Evolutionary conservation across 148 eudicot species (phyloP).

Genomic region (Rhododendron simsii): DNA sequence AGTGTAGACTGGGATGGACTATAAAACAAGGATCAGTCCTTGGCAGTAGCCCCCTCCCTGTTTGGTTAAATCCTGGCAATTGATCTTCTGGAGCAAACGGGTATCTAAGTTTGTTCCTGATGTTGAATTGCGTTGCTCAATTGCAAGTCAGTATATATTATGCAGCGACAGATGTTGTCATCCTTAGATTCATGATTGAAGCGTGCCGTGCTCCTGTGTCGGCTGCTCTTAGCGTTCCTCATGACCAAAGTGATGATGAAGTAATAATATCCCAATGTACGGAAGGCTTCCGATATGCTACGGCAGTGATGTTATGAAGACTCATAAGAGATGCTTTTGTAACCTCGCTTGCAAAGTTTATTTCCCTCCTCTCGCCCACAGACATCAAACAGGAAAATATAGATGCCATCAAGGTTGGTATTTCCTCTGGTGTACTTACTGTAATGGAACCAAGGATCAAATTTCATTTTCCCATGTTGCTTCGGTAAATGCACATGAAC

Average conservation of each 20-base stretch:
- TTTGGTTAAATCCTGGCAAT: neutral
- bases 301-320: conserved; percentile 98
- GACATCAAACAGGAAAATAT: conserved; percentile 95
- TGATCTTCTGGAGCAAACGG: neutral
- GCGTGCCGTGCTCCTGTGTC: conserved; percentile 99
- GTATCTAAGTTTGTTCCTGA: conserved; percentile 3
- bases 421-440: neutral
- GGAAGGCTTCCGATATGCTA: conserved; percentile 88
- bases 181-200: conserved; percentile 95
- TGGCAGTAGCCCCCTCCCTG: neutral
- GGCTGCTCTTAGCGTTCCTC: conserved; percentile 99
- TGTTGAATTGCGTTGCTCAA: conserved; percentile 27
- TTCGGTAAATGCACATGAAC: neutral
- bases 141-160: conserved; percentile 93
- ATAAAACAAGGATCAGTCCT: too few relatives aligned
- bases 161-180: conserved; percentile 95
- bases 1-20: too few relatives aligned
- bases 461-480: neutral
- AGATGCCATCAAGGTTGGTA: conserved; percentile 85
- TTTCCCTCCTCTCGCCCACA: conserved; percentile 22
- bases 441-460: neutral
- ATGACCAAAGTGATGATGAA: conserved; percentile 94
- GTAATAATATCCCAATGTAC: conserved; percentile 67
- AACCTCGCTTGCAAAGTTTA: conserved; percentile 77
- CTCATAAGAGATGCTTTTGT: conserved; percentile 94